Percentiles rank a stretch among this genome's conserved stretches.
These are phyloP conservation scores for Diacronema lutheri DNA, from an alignment of 78 protist genomes.

Conservation along the genomic window DNA sequence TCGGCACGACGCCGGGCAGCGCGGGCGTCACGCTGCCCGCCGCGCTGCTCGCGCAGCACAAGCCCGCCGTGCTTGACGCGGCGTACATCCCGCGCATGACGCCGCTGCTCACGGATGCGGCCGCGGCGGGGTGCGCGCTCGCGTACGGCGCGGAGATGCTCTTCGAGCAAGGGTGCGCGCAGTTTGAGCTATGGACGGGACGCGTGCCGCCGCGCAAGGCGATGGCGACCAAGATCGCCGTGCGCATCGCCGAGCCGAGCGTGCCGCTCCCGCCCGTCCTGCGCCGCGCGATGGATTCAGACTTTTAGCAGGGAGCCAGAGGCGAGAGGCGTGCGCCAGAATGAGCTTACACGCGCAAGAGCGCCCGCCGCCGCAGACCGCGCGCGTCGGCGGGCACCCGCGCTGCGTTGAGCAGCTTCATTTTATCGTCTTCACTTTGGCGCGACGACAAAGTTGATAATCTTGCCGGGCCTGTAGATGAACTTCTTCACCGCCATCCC, in stretches of 20 bases:
- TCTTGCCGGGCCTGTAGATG: conserved; percentile 39
- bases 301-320: too few species aligned
- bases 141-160: conserved; percentile 66
- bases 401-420: too few species aligned
- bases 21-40: not conserved
- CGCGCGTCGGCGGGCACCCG: too few species aligned
- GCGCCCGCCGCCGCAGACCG: too few species aligned
- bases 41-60: too few species aligned
- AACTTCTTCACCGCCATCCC: conserved; percentile 48
- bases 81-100: conserved; percentile 55
- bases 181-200: conserved; percentile 42
- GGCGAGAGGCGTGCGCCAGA: too few species aligned
- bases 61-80: conserved; percentile 35
- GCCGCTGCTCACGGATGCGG: conserved; percentile 30
- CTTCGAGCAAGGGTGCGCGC: conserved; percentile 57
- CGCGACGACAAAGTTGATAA: conserved; percentile 33
- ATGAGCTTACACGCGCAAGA: too few species aligned
- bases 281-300: too few species aligned
- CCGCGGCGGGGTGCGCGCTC: not conserved
- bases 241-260: too few species aligned
- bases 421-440: too few species aligned
- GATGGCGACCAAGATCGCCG: not conserved
- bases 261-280: too few species aligned
- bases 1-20: conserved; percentile 7
- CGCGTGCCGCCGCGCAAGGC: conserved; percentile 17